Evolutionary conservation across 352 stramenopile species (phyloP).

Genomic region (Lagenidium giganteum): DNA sequence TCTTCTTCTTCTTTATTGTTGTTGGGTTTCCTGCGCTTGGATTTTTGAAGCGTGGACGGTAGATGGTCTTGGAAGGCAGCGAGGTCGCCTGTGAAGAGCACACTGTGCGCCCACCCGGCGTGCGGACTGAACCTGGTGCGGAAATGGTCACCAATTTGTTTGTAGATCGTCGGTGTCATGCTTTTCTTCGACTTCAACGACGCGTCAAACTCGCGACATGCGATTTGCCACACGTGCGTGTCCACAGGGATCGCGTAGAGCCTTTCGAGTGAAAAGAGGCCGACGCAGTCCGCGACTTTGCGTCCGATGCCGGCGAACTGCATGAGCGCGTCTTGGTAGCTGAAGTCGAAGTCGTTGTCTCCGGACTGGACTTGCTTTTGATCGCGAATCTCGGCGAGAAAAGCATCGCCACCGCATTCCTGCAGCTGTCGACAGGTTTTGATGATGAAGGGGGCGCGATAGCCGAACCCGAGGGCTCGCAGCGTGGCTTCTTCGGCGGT

Average conservation of each 20-base stretch:
- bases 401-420: conserved; percentile 53
- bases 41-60: no score
- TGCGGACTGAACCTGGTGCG: conserved; percentile 81
- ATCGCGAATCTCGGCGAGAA: conserved; percentile 52
- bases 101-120: conserved; percentile 91
- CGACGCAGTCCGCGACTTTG: conserved; percentile 98
- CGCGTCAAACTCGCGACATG: conserved; percentile 75
- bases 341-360: not conserved
- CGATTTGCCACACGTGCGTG: conserved; percentile 96
- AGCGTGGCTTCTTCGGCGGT: conserved; percentile 83
- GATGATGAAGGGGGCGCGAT: conserved; percentile 86
- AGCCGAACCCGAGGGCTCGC: conserved; percentile 83
- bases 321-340: conserved; percentile 54
- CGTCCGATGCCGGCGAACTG: conserved; percentile 83
- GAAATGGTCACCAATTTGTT: conserved; percentile 91
- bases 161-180: conserved; percentile 83
- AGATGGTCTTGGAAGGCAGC: conserved; percentile 28
- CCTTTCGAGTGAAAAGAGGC: conserved; percentile 94
- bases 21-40: no score
- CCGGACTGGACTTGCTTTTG: not conserved
- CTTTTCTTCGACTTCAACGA: conserved; percentile 49
- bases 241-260: conserved; percentile 94
- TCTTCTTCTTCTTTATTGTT: no score
- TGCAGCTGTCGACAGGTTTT: conserved; percentile 73
- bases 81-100: conserved; percentile 51